Evolutionary conservation across 2,329 filamentous ascomycete genomes (phyloP).

Genomic region (Verticillium zaregamsianum): DNA sequence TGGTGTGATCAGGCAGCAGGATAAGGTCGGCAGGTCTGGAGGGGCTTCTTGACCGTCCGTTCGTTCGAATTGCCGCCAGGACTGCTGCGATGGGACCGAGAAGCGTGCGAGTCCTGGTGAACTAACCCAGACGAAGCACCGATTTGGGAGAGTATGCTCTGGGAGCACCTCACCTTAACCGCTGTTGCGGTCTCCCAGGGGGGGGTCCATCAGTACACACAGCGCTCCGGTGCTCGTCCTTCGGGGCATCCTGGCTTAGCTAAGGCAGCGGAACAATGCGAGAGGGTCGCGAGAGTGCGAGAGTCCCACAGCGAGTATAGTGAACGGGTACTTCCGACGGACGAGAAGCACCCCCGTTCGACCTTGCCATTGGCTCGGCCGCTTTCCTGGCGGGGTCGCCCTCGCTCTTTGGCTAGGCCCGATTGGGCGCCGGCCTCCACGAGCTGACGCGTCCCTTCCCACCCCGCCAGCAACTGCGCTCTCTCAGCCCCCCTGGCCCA

Average conservation of each 20-base stretch:
- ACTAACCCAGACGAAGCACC: no score
- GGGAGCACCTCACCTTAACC: not conserved
- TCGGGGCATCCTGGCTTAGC: not conserved
- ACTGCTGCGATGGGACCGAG: not conserved
- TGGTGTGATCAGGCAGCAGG: not conserved
- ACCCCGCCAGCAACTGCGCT: conserved; percentile 26
- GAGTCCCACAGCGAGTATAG: not conserved
- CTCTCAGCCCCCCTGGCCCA: conserved; percentile 26
- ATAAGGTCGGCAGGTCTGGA: not conserved
- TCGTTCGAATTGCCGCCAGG: not conserved
- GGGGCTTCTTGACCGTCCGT: not conserved
- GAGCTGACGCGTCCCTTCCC: conserved; percentile 2
- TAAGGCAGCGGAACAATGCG: not conserved
- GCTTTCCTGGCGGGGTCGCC: not conserved
- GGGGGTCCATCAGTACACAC: not conserved
- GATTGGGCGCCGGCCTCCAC: not conserved
- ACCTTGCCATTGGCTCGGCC: not conserved
- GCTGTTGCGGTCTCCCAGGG: not conserved
- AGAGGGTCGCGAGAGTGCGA: not conserved
- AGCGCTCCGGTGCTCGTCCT: not conserved
- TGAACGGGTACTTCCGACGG: not conserved
- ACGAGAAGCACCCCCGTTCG: not conserved
- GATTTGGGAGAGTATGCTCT: no score
- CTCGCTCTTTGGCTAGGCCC: conserved; percentile 1
- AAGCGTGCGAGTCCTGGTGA: not conserved